Base-by-base conservation (phyloP, 106 monocot species). In the Alisma plantagoaquatica region DNA sequence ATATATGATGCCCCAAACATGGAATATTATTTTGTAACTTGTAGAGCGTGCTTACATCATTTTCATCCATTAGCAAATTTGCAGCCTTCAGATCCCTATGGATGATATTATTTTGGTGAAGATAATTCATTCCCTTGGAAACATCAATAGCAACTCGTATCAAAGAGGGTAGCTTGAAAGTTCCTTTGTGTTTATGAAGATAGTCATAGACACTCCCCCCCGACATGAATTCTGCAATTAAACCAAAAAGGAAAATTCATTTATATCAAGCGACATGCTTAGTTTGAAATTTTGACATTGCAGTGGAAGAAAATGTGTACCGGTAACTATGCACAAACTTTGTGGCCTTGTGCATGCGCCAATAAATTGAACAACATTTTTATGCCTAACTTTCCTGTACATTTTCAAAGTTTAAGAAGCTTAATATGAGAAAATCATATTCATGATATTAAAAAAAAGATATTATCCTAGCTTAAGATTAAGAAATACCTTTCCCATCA, bases 51-150 rank as follows among this genome's bases (percentile, higher is more conserved):
- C 75, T 50, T 67, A 45, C 88, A 75, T 80, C 81, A 61, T 96
- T 88, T 78, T 96, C 88, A 81, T 96, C 88, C 88, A 96, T 88
- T 57, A 96, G 73, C 73, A 96, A 75, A 75, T 96, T 96, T 9
- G 94, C 88, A 60, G 80, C 60, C 66, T 96, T 96, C 61, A 96
- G 48, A 56, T 96, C 94, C 24, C 94, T 71, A 56, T 96, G 94
- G 46, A 96, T 84, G 35, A 96, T 83, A 70, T 88, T 78, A 68
- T 81, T 81, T 65, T 96, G 88, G 42, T 96, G 94, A 61, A 96
- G 80, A 63, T 84, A 96, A 57, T 76, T 78, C 94, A 96, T 96
- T 63, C 88, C 88, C 61, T 96, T 96, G n/a, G 77, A 88, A 42
- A 96, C 59, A 65, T 96, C 94, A 64, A 84, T 70, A 46, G 88